Conservation (phyloP, 768 basidiomycete genomes). For the Favolaschia claudopus region DNA sequence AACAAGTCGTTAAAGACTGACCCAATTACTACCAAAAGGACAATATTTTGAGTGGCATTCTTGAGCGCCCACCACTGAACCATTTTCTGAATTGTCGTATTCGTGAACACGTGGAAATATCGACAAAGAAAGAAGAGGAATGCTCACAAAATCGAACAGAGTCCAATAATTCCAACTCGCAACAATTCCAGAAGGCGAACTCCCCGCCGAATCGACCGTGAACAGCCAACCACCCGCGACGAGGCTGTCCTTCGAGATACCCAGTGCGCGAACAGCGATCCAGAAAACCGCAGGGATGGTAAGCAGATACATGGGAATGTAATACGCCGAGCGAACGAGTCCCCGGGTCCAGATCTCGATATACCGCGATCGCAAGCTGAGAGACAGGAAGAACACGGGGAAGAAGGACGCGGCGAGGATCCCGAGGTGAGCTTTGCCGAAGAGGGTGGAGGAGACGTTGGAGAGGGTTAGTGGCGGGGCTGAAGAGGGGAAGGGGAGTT, state of each 20-base stretch:
- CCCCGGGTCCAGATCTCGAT: constrained; percentile 29
- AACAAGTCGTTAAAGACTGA: too few species aligned
- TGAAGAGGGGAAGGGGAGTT: constrained; percentile 8
- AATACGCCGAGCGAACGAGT: constrained; percentile 23
- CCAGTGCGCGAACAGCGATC: constrained; percentile 15
- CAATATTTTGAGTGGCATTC: constrained; percentile 28
- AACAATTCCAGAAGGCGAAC: constrained; percentile 17
- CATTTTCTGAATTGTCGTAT: not conserved
- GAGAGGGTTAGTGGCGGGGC: constrained; percentile 20
- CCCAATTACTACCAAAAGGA: constrained; percentile 33
- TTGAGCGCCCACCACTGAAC: constrained; percentile 33
- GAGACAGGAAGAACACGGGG: constrained; percentile 29
- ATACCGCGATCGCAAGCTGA: constrained; percentile 22
- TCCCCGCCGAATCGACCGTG: constrained; percentile 19
- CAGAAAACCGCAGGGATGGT: constrained; percentile 29
- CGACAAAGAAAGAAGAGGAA: not conserved
- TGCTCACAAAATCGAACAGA: constrained; percentile 30
- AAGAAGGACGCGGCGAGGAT: constrained; percentile 30
- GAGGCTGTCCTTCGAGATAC: constrained; percentile 9
- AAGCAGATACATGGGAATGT: constrained; percentile 28
- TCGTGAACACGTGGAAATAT: not conserved
- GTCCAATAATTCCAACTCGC: constrained; percentile 35
- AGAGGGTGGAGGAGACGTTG: constrained; percentile 23
- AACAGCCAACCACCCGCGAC: constrained; percentile 30
- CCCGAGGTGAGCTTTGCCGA: constrained; percentile 22